phyloP scores from a whole-genome alignment of 179 eudicot genomes.

The Nepenthes alata region DNA sequence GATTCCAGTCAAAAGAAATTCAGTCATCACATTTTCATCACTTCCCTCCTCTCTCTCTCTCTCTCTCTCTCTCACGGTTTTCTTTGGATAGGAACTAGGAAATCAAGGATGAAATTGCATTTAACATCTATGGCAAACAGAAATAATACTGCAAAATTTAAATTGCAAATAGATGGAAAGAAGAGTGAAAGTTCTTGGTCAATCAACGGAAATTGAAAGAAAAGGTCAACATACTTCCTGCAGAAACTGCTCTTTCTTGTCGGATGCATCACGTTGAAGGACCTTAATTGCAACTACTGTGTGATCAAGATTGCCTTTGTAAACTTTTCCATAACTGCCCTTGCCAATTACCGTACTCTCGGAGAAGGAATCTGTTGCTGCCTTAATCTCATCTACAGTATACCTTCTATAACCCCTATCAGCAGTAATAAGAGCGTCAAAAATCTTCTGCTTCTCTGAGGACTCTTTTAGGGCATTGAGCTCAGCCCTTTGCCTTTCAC shows the following conservation, averaged over 20 bases:
- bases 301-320: slow-evolving; percentile 59
- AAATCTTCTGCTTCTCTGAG: slow-evolving; percentile 45
- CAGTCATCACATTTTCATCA: too few species aligned
- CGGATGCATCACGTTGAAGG: slow-evolving; percentile 45
- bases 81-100: too few species aligned
- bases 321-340: slow-evolving; percentile 82
- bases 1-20: too few species aligned
- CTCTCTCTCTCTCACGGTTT: too few species aligned
- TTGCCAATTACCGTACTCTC: slow-evolving; percentile 55
- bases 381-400: slow-evolving; percentile 42
- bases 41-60: too few species aligned
- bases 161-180: not conserved
- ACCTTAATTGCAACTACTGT: slow-evolving; percentile 73
- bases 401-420: slow-evolving; percentile 58
- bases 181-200: not conserved
- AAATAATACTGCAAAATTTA: too few species aligned
- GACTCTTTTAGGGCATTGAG: slow-evolving; percentile 42
- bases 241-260: slow-evolving; percentile 63
- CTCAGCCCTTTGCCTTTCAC: slow-evolving; percentile 61
- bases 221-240: slow-evolving; percentile 39
- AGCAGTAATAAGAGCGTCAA: slow-evolving; percentile 35
- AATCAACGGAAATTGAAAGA: not conserved
- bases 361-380: slow-evolving; percentile 54
- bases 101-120: not conserved
- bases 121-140: too few species aligned